Evolutionary conservation across 73 alveolate species (phyloP), one percentile per base, ranked within the genome.

Genomic region (Symbiodinium natans): DNA sequence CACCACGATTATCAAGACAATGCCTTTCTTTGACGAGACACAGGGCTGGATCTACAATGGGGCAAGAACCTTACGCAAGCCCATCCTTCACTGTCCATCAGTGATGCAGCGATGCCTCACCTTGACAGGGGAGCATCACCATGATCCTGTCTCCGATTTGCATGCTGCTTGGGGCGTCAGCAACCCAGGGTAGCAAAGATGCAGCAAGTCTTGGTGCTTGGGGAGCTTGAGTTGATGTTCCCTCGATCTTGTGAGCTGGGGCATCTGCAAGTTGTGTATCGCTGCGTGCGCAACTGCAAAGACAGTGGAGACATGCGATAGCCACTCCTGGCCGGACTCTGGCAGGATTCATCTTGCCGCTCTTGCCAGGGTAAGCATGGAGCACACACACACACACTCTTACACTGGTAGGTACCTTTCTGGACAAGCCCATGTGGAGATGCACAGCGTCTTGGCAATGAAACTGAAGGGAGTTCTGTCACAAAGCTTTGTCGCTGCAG

Each of bases 351-450:
- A 59, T 17, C 39, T n/a, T 17, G 36, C 46, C 27, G 86, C 86
- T 75, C 34, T 36, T 33, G 52, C 52, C 8, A 36, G 2, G 0
- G 13, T 33, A 36, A 36, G 34, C 10, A 31, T 31, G 3, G 9
- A 29, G 10, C 46, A 15, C 13, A 36, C 31, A 38, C 34, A 7
- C 68, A 23, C 34, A 25, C 29, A 39, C 40, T 5, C 38, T 34
- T 0, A 10, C 34, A 10, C 25, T 29, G 56, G 41, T n/a, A 87
- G 94, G 87, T 89, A 89, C 86, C 95, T 89, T 3, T 86, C 95
- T 29, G 95, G 95, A 13, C 87, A 89, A 42, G 95, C 95, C 71
- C 95, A 89, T n/a, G 86, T 89, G 39, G 95, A 89, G 74, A 83
- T 89, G 87, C 95, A 89, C 36, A 46, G 94, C 80, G 33, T 34